Conservation (phyloP, 208 protist genomes). For the Trypanosoma platydactyli region DNA sequence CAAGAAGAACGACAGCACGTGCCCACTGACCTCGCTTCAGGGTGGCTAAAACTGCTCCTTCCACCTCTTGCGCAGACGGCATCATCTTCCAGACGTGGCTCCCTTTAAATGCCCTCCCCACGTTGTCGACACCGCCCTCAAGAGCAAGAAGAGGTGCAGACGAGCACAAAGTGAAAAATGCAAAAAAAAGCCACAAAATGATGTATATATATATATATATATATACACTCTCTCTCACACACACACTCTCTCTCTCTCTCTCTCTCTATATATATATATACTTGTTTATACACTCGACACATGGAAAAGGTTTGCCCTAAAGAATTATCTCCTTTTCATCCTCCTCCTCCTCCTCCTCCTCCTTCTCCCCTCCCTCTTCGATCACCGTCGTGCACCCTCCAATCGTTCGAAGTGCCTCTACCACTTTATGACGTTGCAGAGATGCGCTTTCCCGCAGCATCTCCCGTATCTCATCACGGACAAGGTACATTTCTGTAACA, state of each 20-base stretch:
- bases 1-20: conserved; percentile 48
- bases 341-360: background rate
- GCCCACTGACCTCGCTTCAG: conserved; percentile 45
- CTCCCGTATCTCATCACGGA: conserved; percentile 72
- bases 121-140: background rate
- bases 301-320: conserved; percentile 3
- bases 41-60: conserved; percentile 50
- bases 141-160: too few relatives aligned
- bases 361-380: background rate
- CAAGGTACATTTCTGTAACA: conserved; percentile 47
- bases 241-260: background rate
- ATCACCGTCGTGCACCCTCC: background rate
- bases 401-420: conserved; percentile 22
- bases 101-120: conserved; percentile 3
- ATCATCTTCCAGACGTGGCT: background rate
- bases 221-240: too few relatives aligned
- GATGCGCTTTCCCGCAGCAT: conserved; percentile 31
- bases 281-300: too few relatives aligned
- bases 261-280: too few relatives aligned
- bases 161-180: too few relatives aligned
- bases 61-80: conserved; percentile 68
- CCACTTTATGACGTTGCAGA: conserved; percentile 18
- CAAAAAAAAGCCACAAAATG: too few relatives aligned
- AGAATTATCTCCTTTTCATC: conserved; percentile 29
- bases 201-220: too few relatives aligned